These are phyloP conservation scores for Breynia disticha DNA, from an alignment of 441 rosid genomes.

Conservation along the genomic window DNA sequence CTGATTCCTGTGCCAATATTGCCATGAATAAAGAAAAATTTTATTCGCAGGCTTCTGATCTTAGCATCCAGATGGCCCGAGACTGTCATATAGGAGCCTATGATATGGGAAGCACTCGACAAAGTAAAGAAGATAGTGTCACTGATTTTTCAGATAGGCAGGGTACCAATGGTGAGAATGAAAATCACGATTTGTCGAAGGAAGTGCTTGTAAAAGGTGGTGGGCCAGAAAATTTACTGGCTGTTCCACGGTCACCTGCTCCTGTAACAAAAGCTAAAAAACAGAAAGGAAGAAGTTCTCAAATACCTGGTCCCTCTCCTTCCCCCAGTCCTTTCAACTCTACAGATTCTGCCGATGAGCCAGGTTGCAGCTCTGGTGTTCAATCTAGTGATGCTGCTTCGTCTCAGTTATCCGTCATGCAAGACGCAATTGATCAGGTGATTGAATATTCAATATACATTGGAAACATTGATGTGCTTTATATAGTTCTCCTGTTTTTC, in stretches of 20 bases:
- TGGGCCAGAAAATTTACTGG: slow-evolving; percentile 31
- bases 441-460: slow-evolving; percentile 8
- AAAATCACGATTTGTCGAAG: slow-evolving; percentile 32
- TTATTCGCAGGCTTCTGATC: slow-evolving; percentile 72
- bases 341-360: slow-evolving; percentile 47
- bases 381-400: slow-evolving; percentile 31
- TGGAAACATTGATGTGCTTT: too few relatives aligned
- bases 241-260: slow-evolving; percentile 29
- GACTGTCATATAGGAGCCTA: slow-evolving; percentile 39
- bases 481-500: too few relatives aligned
- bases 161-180: slow-evolving; percentile 28
- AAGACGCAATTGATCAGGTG: slow-evolving; percentile 77
- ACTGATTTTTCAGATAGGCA: slow-evolving; percentile 25
- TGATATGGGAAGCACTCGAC: slow-evolving; percentile 27
- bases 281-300: slow-evolving; percentile 50
- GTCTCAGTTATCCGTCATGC: slow-evolving; percentile 55
- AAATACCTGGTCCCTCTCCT: slow-evolving; percentile 39
- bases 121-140: slow-evolving; percentile 16
- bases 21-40: slow-evolving; percentile 51
- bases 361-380: slow-evolving; percentile 31
- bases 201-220: slow-evolving; percentile 32
- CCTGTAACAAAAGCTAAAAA: slow-evolving; percentile 48
- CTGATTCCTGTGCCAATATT: slow-evolving; percentile 26
- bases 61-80: slow-evolving; percentile 45
- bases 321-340: slow-evolving; percentile 46